Evolutionary conservation across 1,139 yeast genomes (phyloP), one percentile per base, ranked within the genome.

Genomic region (Fermentozyma sake): DNA sequence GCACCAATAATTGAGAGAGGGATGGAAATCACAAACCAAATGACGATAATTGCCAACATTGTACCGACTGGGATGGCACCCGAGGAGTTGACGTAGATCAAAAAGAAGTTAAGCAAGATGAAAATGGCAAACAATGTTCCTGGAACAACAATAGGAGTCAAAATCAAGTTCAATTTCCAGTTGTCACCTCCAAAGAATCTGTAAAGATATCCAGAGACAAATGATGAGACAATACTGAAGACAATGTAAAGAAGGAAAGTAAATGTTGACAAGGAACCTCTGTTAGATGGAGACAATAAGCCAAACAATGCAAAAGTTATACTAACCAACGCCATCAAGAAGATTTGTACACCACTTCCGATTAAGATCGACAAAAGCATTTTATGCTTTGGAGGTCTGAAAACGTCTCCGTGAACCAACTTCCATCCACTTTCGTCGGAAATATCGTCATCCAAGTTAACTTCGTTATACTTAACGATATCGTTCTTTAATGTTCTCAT

Each of bases 381-480:
- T 35, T 82, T 68, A 40, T 74, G 68, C 33, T 67, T 57, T 21
- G 98, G 98, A 5, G 91, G 65, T 53, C 98, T 73, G 67, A 91
- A 91, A 18, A 91, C 87, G 53, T 91, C 98, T 35, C 96, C 97
- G 50, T 91, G 95, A 24, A 89, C 79, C 40, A 91, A 70, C 56
- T 93, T 93, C 99, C 99, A 91, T 22, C 99, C 98, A 50, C 89
- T 74, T 53, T 93, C 98, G 49, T 89, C 96, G 37, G 86, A 79
- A 32, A 86, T 75, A 38, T 85, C 96, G 43, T 81, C 87, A 48
- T 86, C 95, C 40, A 86, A 68, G 50, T 82, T 87, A 40, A 89
- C 74, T 51, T 87, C 95, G 51, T 89, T 89, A 58, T 93, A 93
- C 45, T 83, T 80, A 37, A 81, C 73, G 44, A 89, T 84, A 55